Conservation (phyloP, 1,284 basidiomycete genomes). For the Laetiporus sulphureus region DNA sequence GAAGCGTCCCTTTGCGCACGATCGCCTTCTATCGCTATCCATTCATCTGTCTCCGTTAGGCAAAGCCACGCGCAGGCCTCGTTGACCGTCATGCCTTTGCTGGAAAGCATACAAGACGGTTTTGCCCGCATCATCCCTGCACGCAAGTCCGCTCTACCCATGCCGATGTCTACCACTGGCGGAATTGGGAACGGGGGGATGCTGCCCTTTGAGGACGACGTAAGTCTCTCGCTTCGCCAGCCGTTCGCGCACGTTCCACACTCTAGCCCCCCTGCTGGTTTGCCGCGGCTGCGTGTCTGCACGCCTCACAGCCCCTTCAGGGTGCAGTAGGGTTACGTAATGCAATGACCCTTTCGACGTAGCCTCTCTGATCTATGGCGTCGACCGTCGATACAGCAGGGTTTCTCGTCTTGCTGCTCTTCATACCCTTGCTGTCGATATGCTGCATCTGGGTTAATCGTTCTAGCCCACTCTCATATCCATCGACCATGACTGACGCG, state of each 20-base stretch:
- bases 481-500: constrained; percentile 13
- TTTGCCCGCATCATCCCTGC: constrained; percentile 22
- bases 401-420: constrained; percentile 50
- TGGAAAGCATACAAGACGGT: constrained; percentile 24
- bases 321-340: constrained; percentile 66
- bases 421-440: constrained; percentile 54
- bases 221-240: constrained; percentile 33
- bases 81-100: constrained; percentile 17
- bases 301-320: too few relatives aligned
- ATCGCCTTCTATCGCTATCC: too few relatives aligned
- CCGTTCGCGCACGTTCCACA: too few relatives aligned
- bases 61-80: constrained; percentile 1
- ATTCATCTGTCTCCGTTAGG: too few relatives aligned
- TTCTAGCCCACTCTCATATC: constrained; percentile 13
- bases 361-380: constrained; percentile 17
- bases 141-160: constrained; percentile 20
- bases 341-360: constrained; percentile 25
- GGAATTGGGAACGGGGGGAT: constrained; percentile 47
- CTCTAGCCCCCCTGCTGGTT: too few relatives aligned
- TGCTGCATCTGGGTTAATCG: constrained; percentile 66
- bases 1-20: too few relatives aligned
- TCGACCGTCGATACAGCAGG: constrained; percentile 37
- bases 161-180: constrained; percentile 30
- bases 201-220: constrained; percentile 62
- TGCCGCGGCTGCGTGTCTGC: too few relatives aligned